Evolutionary conservation across 2,329 filamentous ascomycete species (phyloP).

Genomic region (Nothophaeocryptopus gaeumannii): DNA sequence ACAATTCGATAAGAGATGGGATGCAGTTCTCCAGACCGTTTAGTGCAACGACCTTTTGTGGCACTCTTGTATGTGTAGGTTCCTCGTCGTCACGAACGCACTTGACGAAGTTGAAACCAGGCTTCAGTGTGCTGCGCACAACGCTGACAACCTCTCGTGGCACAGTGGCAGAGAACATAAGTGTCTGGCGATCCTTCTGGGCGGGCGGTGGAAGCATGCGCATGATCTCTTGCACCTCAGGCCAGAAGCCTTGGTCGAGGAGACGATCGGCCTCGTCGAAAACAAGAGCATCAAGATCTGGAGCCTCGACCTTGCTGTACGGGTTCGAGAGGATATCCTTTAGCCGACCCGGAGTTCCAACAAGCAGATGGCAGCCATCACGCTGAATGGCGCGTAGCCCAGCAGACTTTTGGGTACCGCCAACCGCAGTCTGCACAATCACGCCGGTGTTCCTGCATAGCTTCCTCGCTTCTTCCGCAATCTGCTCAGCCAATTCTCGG

Average conservation of each 20-base stretch:
- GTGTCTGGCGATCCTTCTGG: constrained; percentile 73
- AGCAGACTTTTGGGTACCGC: constrained; percentile 73
- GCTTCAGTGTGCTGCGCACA: constrained; percentile 74
- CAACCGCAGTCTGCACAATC: constrained; percentile 75
- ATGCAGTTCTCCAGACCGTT: constrained; percentile 71
- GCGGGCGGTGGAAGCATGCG: constrained; percentile 58
- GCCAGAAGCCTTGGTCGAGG: constrained; percentile 57
- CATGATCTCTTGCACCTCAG: constrained; percentile 50
- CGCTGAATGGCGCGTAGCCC: constrained; percentile 67
- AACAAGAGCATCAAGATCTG: constrained; percentile 58
- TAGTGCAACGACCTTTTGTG: constrained; percentile 71
- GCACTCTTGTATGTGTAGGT: constrained; percentile 80
- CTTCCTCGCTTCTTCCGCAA: constrained; percentile 68
- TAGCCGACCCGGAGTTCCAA: constrained; percentile 86
- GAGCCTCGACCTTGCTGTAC: constrained; percentile 60
- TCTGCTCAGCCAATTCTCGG: constrained; percentile 63
- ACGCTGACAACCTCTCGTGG: constrained; percentile 77
- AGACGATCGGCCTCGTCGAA: constrained; percentile 68
- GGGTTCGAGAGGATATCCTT: constrained; percentile 74
- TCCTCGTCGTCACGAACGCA: constrained; percentile 79
- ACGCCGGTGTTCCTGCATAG: constrained; percentile 65
- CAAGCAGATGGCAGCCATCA: constrained; percentile 81
- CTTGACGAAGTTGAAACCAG: constrained; percentile 82
- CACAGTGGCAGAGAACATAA: constrained; percentile 94
- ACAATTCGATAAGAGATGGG: constrained; percentile 74